These are phyloP conservation scores for Sarcodon aspratus DNA, from an alignment of 768 basidiomycete genomes.

Conservation along the genomic window DNA sequence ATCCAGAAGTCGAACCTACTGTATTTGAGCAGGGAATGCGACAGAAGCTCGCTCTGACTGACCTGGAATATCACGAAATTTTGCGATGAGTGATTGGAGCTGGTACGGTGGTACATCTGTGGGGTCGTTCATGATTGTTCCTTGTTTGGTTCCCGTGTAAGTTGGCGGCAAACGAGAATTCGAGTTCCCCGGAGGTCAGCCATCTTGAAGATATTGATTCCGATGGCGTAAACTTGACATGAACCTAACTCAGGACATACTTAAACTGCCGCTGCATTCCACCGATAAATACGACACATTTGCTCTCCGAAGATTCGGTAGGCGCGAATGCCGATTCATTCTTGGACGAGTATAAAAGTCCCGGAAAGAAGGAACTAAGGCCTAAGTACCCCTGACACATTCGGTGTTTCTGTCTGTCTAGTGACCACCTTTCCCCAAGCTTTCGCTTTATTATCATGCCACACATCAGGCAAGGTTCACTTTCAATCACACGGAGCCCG, in stretches of 20 bases:
- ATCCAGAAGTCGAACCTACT: constrained; percentile 8
- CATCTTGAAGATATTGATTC: too few relatives aligned
- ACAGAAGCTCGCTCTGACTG: neutral
- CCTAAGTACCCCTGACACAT: neutral
- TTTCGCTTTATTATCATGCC: constrained; percentile 9
- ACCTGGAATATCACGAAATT: constrained; percentile 14
- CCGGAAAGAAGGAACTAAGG: too few relatives aligned
- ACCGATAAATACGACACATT: too few relatives aligned
- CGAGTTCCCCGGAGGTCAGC: too few relatives aligned
- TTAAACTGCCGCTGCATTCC: too few relatives aligned
- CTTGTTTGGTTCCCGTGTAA: too few relatives aligned
- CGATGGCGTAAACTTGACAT: too few relatives aligned
- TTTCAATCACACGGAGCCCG: constrained; percentile 16
- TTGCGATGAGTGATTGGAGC: constrained; percentile 33
- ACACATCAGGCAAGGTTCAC: constrained; percentile 18
- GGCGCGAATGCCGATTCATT: too few relatives aligned
- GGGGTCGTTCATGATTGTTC: neutral
- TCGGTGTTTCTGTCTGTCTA: neutral
- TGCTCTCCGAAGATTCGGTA: too few relatives aligned
- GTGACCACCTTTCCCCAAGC: neutral
- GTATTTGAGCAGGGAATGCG: neutral
- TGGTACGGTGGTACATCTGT: constrained; percentile 49
- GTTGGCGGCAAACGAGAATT: too few relatives aligned
- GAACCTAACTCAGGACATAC: too few relatives aligned
- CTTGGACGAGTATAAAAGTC: too few relatives aligned